Percentiles rank a stretch among this genome's conserved stretches.
These are phyloP conservation scores for Polychytrium aggregatum DNA, from an alignment of 192 early-diverging fungal genomes.

Conservation along the genomic window DNA sequence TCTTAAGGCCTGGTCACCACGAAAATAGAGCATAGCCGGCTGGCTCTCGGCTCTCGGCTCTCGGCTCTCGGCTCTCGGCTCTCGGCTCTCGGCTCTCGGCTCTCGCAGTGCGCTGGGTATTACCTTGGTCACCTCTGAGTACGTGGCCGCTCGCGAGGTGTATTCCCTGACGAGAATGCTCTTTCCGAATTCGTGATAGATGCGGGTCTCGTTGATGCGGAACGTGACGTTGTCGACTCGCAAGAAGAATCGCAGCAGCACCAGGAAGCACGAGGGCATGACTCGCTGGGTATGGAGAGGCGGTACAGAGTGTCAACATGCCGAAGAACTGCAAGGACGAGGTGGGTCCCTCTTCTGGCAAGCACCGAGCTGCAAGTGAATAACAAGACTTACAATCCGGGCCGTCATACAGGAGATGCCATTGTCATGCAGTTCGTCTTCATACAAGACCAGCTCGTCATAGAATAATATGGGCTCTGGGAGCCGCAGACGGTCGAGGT, in stretches of 20 bases:
- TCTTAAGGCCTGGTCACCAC: no score
- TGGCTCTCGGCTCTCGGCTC: no score
- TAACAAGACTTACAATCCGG: conserved; percentile 67
- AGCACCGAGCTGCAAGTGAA: no score
- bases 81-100: no score
- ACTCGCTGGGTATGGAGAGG: conserved; percentile 56
- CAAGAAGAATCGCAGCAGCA: conserved; percentile 79
- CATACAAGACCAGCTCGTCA: conserved; percentile 87
- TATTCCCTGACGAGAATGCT: conserved; percentile 56
- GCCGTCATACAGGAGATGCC: conserved; percentile 70
- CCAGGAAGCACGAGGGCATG: conserved; percentile 84
- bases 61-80: no score
- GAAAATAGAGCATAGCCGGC: no score
- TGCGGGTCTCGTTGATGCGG: conserved; percentile 76
- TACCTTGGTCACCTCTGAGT: conserved; percentile 39
- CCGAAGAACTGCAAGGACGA: background rate
- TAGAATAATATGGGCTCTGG: conserved; percentile 88
- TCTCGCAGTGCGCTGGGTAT: no score
- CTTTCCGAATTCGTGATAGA: conserved; percentile 80
- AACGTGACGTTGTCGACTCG: conserved; percentile 91
- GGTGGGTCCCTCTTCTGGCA: no score
- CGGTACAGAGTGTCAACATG: no score
- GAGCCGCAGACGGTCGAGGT: conserved; percentile 60
- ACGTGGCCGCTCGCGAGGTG: conserved; percentile 52
- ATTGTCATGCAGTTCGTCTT: conserved; percentile 95